A percentile compares a stretch with the other conserved stretches of the same genome.
Conservation (phyloP, 495 filamentous ascomycete genomes). For the Delitschia confertaspora region DNA sequence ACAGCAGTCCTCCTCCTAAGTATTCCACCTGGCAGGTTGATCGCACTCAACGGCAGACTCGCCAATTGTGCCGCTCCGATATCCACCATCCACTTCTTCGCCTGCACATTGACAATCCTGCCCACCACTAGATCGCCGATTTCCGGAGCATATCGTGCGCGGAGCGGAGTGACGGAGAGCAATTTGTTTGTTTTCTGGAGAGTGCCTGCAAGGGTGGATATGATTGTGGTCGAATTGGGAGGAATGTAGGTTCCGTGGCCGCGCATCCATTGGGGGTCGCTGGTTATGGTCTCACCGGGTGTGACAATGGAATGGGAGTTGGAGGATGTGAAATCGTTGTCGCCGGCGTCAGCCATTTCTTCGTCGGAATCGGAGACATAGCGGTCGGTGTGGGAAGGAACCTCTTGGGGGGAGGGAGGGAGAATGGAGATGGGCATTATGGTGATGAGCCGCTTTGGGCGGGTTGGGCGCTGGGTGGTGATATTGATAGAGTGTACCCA, state of each 20-base stretch:
- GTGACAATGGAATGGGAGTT: constrained; percentile 60
- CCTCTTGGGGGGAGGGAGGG: constrained; percentile 43
- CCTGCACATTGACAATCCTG: constrained; percentile 84
- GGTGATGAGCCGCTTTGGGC: too few species aligned
- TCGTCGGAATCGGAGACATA: constrained; percentile 43
- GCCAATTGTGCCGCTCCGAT: constrained; percentile 77
- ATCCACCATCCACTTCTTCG: constrained; percentile 87
- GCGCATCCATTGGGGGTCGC: constrained; percentile 88
- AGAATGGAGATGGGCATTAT: constrained; percentile 76
- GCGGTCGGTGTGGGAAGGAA: constrained; percentile 32
- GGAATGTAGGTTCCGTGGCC: constrained; percentile 75
- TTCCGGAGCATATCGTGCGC: constrained; percentile 89
- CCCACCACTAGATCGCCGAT: constrained; percentile 94
- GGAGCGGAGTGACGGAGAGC: constrained; percentile 76
- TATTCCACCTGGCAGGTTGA: constrained; percentile 92
- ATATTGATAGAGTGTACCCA: too few species aligned
- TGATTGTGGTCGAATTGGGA: constrained; percentile 55
- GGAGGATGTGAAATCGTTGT: constrained; percentile 32
- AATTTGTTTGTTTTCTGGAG: constrained; percentile 91
- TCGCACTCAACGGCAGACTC: constrained; percentile 69
- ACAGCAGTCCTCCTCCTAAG: constrained; percentile 82
- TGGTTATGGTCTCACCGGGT: constrained; percentile 79
- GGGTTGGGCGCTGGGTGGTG: too few species aligned
- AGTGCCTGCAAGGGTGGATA: constrained; percentile 78
- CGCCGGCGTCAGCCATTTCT: constrained; percentile 47